These are phyloP conservation scores for Dioszegia crocea DNA, from an alignment of 768 basidiomycete genomes.

Conservation along the genomic window DNA sequence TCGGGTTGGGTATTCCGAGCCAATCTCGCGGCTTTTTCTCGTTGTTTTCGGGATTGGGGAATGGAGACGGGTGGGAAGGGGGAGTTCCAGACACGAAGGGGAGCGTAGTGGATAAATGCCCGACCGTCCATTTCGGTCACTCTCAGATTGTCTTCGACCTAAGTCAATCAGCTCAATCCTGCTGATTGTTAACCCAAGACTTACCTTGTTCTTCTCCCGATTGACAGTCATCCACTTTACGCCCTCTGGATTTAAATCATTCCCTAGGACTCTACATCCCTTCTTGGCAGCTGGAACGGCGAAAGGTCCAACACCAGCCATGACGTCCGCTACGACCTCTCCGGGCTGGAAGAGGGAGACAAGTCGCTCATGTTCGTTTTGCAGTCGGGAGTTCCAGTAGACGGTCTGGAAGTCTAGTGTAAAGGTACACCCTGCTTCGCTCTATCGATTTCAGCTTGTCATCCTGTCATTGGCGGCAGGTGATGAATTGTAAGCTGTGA, in stretches of 20 bases:
- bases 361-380: conserved; percentile 83
- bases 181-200: conserved; percentile 22
- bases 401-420: conserved; percentile 91
- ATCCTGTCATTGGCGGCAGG: background rate
- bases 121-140: conserved; percentile 79
- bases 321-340: conserved; percentile 80
- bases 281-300: conserved; percentile 88
- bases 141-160: conserved; percentile 70
- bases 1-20: conserved; percentile 14
- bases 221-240: conserved; percentile 72
- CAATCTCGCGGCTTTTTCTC: conserved; percentile 24
- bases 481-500: no score
- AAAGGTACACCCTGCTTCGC: conserved; percentile 79
- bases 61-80: conserved; percentile 60
- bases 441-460: conserved; percentile 54
- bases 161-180: background rate
- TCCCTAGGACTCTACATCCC: conserved; percentile 82
- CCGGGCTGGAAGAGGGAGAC: conserved; percentile 64
- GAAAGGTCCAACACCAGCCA: conserved; percentile 97
- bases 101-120: conserved; percentile 68
- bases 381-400: conserved; percentile 96
- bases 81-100: conserved; percentile 57
- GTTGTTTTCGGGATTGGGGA: conserved; percentile 50
- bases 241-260: conserved; percentile 89
- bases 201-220: conserved; percentile 69